Base-by-base conservation (phyloP, 2,329 filamentous ascomycete species). In the Monosporascus ibericus region DNA sequence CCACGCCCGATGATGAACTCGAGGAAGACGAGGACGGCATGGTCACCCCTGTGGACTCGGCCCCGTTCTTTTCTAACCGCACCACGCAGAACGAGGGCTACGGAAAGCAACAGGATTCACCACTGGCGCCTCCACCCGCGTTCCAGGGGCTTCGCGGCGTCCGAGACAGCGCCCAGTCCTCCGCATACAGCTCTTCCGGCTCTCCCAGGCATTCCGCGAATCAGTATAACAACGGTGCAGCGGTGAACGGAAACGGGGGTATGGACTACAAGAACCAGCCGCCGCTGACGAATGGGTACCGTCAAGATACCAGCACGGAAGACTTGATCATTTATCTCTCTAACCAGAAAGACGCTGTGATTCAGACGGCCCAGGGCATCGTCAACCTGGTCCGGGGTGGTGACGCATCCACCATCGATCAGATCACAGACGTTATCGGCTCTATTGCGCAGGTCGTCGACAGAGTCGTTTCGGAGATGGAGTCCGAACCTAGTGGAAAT, bases 351-450 rank as follows among this genome's bases (percentile, higher is more conserved):
- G 87, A 88, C 48, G 74, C 84, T 3, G 78, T 95, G 54, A 86
- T 94, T 25, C 84, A 90, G 59, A 88, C 84, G 44, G 91, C 95
- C 58, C 88, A 94, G 69, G 81, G 84, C n/a, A 80, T 95, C 7
- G 88, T 95, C 47, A 79, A 80, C 50, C 83, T 82, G 30, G 86
- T 91, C 56, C 85, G 87, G 18, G 40, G 40, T 50, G 76, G 78
- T 48, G 82, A 87, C 58, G 80, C 81, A 30, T 73, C 78, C 27
- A 80, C n/a, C 20, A 20, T 87, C 53, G 75, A 80, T 52, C 78
- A 83, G 53, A 85, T 95, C 55, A 81, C 80, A 25, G 78, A 75
- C n/a, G 81, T 90, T 65, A 86, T 94, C 55, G 76, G 76, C 51
- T 79, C 84, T 51, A 92, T 94, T 60, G 81, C 82, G 6, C 77